These are phyloP conservation scores for Tricholomella constricta DNA, from an alignment of 768 basidiomycete species.

Conservation along the genomic window DNA sequence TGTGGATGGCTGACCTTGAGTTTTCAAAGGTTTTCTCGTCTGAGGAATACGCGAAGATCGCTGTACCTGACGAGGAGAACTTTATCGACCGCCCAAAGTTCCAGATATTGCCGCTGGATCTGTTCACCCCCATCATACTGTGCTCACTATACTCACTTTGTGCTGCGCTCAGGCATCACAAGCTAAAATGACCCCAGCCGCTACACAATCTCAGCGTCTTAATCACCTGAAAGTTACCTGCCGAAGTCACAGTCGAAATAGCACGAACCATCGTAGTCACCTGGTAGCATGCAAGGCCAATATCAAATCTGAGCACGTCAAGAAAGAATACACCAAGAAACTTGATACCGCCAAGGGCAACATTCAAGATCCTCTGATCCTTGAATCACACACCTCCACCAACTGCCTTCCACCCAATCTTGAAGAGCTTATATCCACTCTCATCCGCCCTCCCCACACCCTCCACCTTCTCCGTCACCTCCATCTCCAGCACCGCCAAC, in stretches of 20 bases:
- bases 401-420: constrained; percentile 62
- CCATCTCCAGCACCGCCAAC: constrained; percentile 49
- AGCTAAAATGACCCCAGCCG: too few species aligned
- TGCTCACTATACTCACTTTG: too few species aligned
- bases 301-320: too few species aligned
- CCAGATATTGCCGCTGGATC: constrained; percentile 11
- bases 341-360: too few species aligned
- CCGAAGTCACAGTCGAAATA: too few species aligned
- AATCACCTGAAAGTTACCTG: too few species aligned
- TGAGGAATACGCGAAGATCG: constrained; percentile 3
- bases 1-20: neutral
- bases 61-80: constrained; percentile 21
- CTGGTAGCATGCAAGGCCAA: too few species aligned
- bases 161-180: too few species aligned
- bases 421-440: constrained; percentile 65
- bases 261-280: too few species aligned
- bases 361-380: too few species aligned
- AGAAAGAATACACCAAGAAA: too few species aligned
- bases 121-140: constrained; percentile 5
- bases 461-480: constrained; percentile 48
- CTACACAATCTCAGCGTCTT: too few species aligned
- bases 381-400: neutral
- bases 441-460: constrained; percentile 72
- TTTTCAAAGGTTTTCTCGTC: constrained; percentile 15
- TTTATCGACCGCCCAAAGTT: constrained; percentile 17